Conservation (phyloP, 352 stramenopile species). For the Aphanomyces euteiches region DNA sequence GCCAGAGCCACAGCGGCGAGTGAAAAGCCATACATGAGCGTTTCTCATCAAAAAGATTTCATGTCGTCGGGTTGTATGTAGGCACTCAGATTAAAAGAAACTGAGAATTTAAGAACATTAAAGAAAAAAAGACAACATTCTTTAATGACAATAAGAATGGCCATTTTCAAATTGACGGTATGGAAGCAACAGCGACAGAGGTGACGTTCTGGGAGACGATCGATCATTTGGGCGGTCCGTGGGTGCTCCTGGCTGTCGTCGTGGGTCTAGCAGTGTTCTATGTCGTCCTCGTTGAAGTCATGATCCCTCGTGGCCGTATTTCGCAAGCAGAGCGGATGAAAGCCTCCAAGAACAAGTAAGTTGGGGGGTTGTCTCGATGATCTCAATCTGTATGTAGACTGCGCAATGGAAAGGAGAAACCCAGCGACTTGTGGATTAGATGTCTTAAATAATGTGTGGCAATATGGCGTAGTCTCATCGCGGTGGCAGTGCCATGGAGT, state of each 20-base stretch:
- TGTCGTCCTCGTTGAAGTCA: slow-evolving; percentile 45
- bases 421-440: slow-evolving; percentile 16
- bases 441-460: not conserved
- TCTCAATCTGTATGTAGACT: not conserved
- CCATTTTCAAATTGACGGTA: not conserved
- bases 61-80: no score
- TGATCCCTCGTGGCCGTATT: slow-evolving; percentile 40
- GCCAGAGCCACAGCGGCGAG: no score
- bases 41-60: no score
- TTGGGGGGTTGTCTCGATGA: not conserved
- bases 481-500: not conserved
- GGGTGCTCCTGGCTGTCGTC: slow-evolving; percentile 35
- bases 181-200: not conserved
- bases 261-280: slow-evolving; percentile 42
- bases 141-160: not conserved
- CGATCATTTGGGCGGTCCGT: slow-evolving; percentile 41
- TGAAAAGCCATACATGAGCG: no score
- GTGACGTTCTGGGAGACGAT: slow-evolving; percentile 49
- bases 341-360: not conserved
- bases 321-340: slow-evolving; percentile 27
- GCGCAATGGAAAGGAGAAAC: slow-evolving; percentile 3
- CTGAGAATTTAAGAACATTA: no score
- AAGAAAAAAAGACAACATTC: no score
- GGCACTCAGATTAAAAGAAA: no score
- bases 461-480: not conserved